Percentiles rank a stretch among this genome's conserved stretches.
Evolutionary conservation across 2,329 filamentous ascomycete genomes (phyloP).

Genomic region (Paecilomyces variotii): DNA sequence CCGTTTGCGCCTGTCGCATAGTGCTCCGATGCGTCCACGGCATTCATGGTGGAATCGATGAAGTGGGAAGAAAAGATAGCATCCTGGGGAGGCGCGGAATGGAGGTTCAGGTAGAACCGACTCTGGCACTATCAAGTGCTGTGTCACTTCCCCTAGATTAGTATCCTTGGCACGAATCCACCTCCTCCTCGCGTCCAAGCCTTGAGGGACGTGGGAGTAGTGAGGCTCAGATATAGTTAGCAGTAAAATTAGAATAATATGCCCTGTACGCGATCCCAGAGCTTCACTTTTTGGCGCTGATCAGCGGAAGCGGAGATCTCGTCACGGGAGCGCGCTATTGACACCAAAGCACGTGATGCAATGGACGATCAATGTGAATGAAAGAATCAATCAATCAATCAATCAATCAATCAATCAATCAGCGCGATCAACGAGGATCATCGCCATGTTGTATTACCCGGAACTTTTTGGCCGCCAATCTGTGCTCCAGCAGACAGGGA

Average conservation of each 20-base stretch:
- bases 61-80: slow-evolving; percentile 4
- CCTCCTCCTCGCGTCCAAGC: neutral
- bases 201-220: neutral
- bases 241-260: too few relatives aligned
- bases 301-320: neutral
- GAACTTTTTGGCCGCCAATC: neutral
- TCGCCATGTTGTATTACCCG: neutral
- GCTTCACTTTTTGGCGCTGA: neutral
- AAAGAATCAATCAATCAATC: neutral
- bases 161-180: neutral
- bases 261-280: neutral
- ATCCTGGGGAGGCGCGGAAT: slow-evolving; percentile 6
- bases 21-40: slow-evolving; percentile 54
- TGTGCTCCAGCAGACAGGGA: neutral
- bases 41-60: slow-evolving; percentile 47
- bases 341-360: neutral
- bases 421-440: neutral
- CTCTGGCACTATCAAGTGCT: neutral
- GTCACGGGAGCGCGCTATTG: neutral
- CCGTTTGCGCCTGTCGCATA: slow-evolving; percentile 42
- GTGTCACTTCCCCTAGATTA: neutral
- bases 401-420: neutral
- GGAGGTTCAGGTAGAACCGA: neutral
- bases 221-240: neutral
- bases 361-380: neutral